phyloP scores from a whole-genome alignment of 768 basidiomycete genomes.

The Phallus indusiatus region DNA sequence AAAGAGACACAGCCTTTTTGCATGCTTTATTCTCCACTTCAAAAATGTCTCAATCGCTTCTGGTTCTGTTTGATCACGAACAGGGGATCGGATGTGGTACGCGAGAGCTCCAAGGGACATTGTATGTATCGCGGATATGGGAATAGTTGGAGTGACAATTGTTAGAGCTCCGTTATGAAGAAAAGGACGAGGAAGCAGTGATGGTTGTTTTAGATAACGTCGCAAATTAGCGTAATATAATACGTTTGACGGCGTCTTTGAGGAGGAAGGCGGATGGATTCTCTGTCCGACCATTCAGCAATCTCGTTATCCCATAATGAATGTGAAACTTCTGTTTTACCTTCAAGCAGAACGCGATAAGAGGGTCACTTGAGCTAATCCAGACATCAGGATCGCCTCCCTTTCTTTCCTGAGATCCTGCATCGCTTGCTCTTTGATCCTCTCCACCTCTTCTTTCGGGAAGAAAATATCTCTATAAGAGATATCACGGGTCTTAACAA shows the following conservation, averaged over 20 bases:
- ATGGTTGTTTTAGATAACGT: not conserved
- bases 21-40: constrained; percentile 5
- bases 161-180: constrained; percentile 6
- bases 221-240: constrained; percentile 9
- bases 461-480: constrained; percentile 3
- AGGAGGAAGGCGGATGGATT: constrained; percentile 3
- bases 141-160: constrained; percentile 5
- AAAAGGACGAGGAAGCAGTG: not conserved
- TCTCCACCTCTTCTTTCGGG: constrained; percentile 6
- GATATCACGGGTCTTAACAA: constrained; percentile 2
- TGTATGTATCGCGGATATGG: not conserved
- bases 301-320: not conserved
- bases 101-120: constrained; percentile 8
- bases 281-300: not conserved
- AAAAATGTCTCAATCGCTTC: constrained; percentile 3
- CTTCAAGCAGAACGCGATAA: constrained; percentile 10
- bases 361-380: constrained; percentile 11
- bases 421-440: constrained; percentile 9
- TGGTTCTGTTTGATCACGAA: not conserved
- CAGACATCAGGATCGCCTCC: constrained; percentile 1
- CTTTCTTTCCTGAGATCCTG: constrained; percentile 2
- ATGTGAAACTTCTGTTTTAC: not conserved
- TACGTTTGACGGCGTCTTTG: constrained; percentile 5
- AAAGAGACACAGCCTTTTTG: constrained; percentile 2
- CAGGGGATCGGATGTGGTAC: constrained; percentile 3